These are phyloP conservation scores for Coemansia sp. DNA, from an alignment of 192 early-diverging fungal genomes.

Conservation along the genomic window DNA sequence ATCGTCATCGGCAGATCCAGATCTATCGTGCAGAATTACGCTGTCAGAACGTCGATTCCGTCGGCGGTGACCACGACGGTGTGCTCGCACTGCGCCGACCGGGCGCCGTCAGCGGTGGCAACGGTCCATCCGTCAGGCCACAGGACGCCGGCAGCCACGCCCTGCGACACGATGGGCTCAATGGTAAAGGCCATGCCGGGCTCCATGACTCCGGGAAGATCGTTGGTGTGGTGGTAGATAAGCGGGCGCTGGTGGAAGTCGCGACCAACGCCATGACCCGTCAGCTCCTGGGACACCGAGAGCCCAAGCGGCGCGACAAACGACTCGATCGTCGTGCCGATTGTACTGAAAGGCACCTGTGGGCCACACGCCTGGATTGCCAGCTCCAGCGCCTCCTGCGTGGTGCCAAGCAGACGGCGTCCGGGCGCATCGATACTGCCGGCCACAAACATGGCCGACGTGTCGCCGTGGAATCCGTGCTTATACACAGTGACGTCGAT, in stretches of 20 bases:
- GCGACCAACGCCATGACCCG: constrained; percentile 85
- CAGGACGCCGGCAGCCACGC: constrained; percentile 62
- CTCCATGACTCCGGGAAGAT: constrained; percentile 69
- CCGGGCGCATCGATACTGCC: constrained; percentile 64
- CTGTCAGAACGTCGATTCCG: constrained; percentile 71
- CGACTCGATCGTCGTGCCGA: constrained; percentile 67
- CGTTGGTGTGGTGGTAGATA: constrained; percentile 77
- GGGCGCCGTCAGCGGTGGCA: constrained; percentile 72
- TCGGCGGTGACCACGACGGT: constrained; percentile 66
- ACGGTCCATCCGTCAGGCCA: constrained; percentile 92
- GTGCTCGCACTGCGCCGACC: constrained; percentile 89
- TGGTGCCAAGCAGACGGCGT: constrained; percentile 55
- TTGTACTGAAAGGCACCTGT: constrained; percentile 64
- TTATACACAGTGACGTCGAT: constrained; percentile 72
- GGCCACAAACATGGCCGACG: constrained; percentile 65
- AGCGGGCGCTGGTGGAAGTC: constrained; percentile 82
- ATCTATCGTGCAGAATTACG: neutral
- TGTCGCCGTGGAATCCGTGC: constrained; percentile 75
- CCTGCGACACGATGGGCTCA: constrained; percentile 86
- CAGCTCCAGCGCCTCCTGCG: constrained; percentile 58
- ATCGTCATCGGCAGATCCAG: too few relatives aligned
- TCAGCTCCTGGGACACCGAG: constrained; percentile 69
- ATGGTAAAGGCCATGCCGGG: constrained; percentile 87
- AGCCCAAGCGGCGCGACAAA: constrained; percentile 53
- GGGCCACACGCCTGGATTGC: constrained; percentile 73